Evolutionary conservation across 164 flowering plant species (phyloP).

Genomic region (Nelumbo lutea): DNA sequence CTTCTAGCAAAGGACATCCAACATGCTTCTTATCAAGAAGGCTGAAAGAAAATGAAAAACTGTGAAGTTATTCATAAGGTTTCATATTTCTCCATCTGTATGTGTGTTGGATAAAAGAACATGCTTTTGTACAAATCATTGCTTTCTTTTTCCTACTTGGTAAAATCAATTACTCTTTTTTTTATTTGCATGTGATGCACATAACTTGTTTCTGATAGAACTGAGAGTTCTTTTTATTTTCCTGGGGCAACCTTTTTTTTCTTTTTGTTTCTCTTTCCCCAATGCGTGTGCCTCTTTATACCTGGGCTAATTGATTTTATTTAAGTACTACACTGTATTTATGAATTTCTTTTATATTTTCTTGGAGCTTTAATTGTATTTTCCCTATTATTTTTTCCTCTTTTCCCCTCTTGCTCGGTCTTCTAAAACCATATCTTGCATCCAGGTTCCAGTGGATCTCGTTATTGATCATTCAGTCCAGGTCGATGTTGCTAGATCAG

Average conservation of each 20-base stretch:
- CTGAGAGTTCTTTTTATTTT: neutral
- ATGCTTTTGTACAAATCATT: no score
- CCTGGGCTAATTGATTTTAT: neutral
- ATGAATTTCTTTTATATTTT: neutral
- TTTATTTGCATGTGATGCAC: neutral
- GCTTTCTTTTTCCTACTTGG: no score
- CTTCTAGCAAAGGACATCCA: neutral
- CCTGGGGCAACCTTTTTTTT: no score
- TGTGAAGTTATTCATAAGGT: neutral
- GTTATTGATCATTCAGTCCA: conserved; percentile 89
- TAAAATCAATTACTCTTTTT: neutral
- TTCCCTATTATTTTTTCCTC: neutral
- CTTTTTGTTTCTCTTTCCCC: no score
- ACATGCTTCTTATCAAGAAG: neutral
- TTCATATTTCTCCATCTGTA: neutral
- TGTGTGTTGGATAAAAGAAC: no score
- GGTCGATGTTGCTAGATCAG: conserved; percentile 75
- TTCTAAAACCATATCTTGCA: neutral
- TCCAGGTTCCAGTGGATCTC: conserved; percentile 91
- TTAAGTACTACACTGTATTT: neutral
- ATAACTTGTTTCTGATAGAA: neutral
- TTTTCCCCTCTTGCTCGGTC: neutral
- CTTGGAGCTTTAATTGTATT: neutral
- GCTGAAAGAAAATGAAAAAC: neutral
- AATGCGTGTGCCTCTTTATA: no score